A percentile compares a stretch with the other conserved stretches of the same genome.
Evolutionary conservation across 2,329 filamentous ascomycete genomes (phyloP).

Genomic region (Exserohilum rostratum): DNA sequence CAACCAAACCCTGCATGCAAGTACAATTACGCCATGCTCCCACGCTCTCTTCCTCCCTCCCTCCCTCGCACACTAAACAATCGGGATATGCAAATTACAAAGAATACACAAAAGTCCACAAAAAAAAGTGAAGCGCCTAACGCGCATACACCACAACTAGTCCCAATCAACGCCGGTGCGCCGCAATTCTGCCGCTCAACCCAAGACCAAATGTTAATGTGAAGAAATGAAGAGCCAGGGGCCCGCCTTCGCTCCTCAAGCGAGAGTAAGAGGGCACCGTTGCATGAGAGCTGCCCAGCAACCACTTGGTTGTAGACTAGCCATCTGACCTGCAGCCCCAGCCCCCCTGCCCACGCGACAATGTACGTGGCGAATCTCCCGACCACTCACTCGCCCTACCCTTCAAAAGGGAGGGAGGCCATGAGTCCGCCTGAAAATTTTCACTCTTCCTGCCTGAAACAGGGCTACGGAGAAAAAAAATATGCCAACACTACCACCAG

Average conservation of each 20-base stretch:
- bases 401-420: conserved; percentile 11
- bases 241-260: conserved; percentile 6
- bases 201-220: not conserved
- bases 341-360: not conserved
- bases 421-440: conserved; percentile 25
- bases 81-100: conserved; percentile 8
- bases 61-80: conserved; percentile 15
- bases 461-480: not conserved
- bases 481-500: conserved; percentile 1
- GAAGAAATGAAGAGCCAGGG: conserved; percentile 5
- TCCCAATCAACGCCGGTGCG: conserved; percentile 4
- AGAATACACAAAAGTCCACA: conserved; percentile 2
- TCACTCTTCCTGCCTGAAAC: conserved; percentile 1
- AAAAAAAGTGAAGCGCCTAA: conserved; percentile 9
- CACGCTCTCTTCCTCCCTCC: conserved; percentile 8
- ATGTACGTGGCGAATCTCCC: conserved; percentile 40
- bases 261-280: not conserved
- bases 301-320: not conserved
- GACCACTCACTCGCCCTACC: conserved; percentile 18
- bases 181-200: conserved; percentile 6
- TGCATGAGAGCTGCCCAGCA: conserved; percentile 1
- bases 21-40: conserved; percentile 5
- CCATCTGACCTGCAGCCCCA: conserved; percentile 8
- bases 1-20: conserved; percentile 8
- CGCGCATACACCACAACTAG: not conserved